phyloP scores from a whole-genome alignment of 768 basidiomycete genomes.

The Panaeolus papilionaceus region DNA sequence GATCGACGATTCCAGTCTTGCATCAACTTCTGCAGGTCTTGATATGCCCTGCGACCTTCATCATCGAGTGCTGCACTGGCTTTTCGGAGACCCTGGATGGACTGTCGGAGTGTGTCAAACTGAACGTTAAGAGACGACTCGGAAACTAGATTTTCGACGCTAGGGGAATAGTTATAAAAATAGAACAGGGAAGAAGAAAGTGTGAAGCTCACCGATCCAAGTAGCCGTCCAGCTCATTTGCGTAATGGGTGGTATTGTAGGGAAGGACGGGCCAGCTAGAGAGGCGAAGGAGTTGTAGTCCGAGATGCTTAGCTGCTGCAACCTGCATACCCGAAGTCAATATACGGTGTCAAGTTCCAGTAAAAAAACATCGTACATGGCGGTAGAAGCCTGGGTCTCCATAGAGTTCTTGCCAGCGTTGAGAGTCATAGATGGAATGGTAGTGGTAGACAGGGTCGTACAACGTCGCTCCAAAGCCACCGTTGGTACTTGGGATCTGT shows the following conservation, averaged over 20 bases:
- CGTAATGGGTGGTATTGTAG: slow-evolving; percentile 77
- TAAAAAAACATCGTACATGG: slow-evolving; percentile 50
- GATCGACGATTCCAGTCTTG: slow-evolving; percentile 33
- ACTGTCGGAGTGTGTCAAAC: slow-evolving; percentile 49
- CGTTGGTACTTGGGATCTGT: slow-evolving; percentile 47
- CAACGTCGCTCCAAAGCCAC: slow-evolving; percentile 46
- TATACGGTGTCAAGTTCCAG: not conserved
- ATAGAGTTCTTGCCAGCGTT: slow-evolving; percentile 72
- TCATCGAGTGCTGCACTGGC: slow-evolving; percentile 61
- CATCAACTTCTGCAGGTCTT: slow-evolving; percentile 51
- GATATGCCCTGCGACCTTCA: slow-evolving; percentile 59
- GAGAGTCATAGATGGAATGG: slow-evolving; percentile 73
- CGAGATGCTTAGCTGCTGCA: slow-evolving; percentile 70
- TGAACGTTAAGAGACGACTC: slow-evolving; percentile 30
- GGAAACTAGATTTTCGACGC: slow-evolving; percentile 53
- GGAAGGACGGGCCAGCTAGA: slow-evolving; percentile 68
- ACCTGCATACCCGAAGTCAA: slow-evolving; percentile 40
- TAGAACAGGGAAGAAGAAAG: not conserved
- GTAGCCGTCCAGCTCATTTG: slow-evolving; percentile 63
- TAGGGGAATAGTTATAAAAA: slow-evolving; percentile 26
- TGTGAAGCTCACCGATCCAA: slow-evolving; percentile 52
- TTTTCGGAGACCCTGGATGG: slow-evolving; percentile 51
- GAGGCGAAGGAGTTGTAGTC: slow-evolving; percentile 64
- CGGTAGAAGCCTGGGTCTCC: slow-evolving; percentile 75
- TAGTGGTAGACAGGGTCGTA: slow-evolving; percentile 76